A percentile compares a stretch with the other conserved stretches of the same genome.
phyloP scores from a whole-genome alignment of 2,329 filamentous ascomycete genomes.

The Penicillium digitatum region DNA sequence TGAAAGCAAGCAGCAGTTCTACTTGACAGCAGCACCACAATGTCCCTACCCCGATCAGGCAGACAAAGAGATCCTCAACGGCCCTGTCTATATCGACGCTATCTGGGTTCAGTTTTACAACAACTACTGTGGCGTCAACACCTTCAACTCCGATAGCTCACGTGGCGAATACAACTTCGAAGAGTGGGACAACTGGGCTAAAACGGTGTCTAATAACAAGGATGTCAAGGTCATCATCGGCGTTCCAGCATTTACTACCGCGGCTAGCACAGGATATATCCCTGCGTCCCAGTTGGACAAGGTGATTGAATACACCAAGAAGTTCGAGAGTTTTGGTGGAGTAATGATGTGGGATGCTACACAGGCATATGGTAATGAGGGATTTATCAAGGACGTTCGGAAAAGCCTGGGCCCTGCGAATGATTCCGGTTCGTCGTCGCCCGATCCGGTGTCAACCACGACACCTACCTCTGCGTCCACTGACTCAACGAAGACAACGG shows the following conservation, averaged over 20 bases:
- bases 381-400: constrained; percentile 51
- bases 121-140: constrained; percentile 60
- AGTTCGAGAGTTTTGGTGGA: constrained; percentile 60
- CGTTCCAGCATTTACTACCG: constrained; percentile 53
- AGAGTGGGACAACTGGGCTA: constrained; percentile 65
- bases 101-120: constrained; percentile 66
- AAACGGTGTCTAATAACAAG: constrained; percentile 53
- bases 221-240: constrained; percentile 61
- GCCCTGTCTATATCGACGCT: constrained; percentile 55
- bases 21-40: constrained; percentile 64
- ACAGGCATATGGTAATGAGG: constrained; percentile 56
- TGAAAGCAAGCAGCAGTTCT: constrained; percentile 53
- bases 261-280: constrained; percentile 56
- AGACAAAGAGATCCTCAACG: constrained; percentile 55
- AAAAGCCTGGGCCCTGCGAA: constrained; percentile 31
- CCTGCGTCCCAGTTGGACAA: constrained; percentile 45
- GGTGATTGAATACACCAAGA: constrained; percentile 53
- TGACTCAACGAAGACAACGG: constrained; percentile 23
- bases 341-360: constrained; percentile 68
- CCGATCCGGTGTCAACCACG: constrained; percentile 26
- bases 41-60: constrained; percentile 63
- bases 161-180: constrained; percentile 60
- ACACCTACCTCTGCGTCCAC: constrained; percentile 25
- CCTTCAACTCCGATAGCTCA: constrained; percentile 46
- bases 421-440: constrained; percentile 48